Evolutionary conservation across 345 rosid genomes (phyloP).

Genomic region (Odontarrhena argentea): DNA sequence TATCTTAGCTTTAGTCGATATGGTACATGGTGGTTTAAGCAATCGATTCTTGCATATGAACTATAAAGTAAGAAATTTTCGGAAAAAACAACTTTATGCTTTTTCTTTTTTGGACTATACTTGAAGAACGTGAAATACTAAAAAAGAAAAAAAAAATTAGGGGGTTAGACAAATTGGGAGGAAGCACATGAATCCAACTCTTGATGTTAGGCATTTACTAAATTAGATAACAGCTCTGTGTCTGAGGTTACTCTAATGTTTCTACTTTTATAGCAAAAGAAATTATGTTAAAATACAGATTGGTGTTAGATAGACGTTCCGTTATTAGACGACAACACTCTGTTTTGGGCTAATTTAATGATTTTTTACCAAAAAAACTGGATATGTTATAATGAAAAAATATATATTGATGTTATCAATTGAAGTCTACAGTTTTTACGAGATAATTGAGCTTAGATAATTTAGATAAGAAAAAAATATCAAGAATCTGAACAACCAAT

Average conservation of each 20-base stretch:
- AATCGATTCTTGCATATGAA: background rate
- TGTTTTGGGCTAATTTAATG: too few species aligned
- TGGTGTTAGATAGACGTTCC: too few species aligned
- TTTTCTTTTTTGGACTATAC: slow-evolving; percentile 11
- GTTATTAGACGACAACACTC: too few species aligned
- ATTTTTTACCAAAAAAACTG: too few species aligned
- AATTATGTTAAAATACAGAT: slow-evolving; percentile 1
- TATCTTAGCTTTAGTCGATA: too few species aligned
- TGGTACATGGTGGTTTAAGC: too few species aligned
- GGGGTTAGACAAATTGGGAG: slow-evolving; percentile 24
- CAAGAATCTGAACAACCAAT: too few species aligned
- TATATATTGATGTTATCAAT: too few species aligned
- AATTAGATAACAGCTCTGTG: slow-evolving; percentile 9
- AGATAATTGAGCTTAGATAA: too few species aligned
- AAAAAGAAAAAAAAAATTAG: background rate
- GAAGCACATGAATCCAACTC: slow-evolving; percentile 41
- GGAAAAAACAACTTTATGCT: slow-evolving; percentile 14
- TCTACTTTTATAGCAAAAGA: background rate
- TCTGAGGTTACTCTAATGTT: slow-evolving; percentile 12
- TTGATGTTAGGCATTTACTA: slow-evolving; percentile 11
- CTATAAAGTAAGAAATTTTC: background rate
- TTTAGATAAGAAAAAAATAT: too few species aligned
- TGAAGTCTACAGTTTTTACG: too few species aligned
- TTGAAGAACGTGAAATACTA: background rate
- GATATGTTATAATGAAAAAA: too few species aligned